Evolutionary conservation across 805 yeast genomes (phyloP).

Genomic region (Saccharomycopsis oosterbeekiorum): DNA sequence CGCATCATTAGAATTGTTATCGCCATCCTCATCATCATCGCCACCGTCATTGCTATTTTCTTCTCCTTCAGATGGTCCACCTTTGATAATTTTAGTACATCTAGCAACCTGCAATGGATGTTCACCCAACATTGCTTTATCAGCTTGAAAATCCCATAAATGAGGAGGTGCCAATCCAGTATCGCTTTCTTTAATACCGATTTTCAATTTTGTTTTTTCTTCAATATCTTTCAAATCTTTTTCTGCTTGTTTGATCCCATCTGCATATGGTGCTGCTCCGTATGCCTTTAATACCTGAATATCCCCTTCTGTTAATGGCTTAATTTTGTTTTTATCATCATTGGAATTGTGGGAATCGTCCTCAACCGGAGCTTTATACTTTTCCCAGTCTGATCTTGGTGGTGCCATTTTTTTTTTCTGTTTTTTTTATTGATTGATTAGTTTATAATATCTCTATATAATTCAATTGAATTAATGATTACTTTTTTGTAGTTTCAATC

Average conservation of each 20-base stretch:
- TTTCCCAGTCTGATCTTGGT: slow-evolving; percentile 98
- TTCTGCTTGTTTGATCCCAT: slow-evolving; percentile 70
- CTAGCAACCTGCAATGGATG: slow-evolving; percentile 97
- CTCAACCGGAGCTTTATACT: slow-evolving; percentile 82
- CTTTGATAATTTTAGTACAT: slow-evolving; percentile 90
- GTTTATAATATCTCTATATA: neutral
- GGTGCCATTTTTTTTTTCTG: slow-evolving; percentile 24
- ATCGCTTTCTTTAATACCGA: slow-evolving; percentile 90
- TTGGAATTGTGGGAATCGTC: slow-evolving; percentile 44
- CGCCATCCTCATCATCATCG: slow-evolving; percentile 19
- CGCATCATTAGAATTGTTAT: slow-evolving; percentile 19
- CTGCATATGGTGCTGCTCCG: slow-evolving; percentile 95
- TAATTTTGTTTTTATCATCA: slow-evolving; percentile 43
- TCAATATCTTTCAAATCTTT: slow-evolving; percentile 80
- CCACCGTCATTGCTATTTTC: slow-evolving; percentile 22
- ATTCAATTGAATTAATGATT: neutral
- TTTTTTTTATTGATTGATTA: neutral
- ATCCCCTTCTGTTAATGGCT: slow-evolving; percentile 90
- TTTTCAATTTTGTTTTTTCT: slow-evolving; percentile 81
- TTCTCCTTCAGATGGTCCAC: slow-evolving; percentile 26
- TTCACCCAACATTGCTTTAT: slow-evolving; percentile 85
- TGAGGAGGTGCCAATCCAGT: slow-evolving; percentile 97
- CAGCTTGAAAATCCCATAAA: slow-evolving; percentile 96
- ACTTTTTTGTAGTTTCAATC: no score
- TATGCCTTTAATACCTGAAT: slow-evolving; percentile 95